Percentiles rank a stretch among this genome's conserved stretches.
Evolutionary conservation across 2,329 filamentous ascomycete genomes (phyloP).

Genomic region (Stagonosporopsis cucurbitacearum): DNA sequence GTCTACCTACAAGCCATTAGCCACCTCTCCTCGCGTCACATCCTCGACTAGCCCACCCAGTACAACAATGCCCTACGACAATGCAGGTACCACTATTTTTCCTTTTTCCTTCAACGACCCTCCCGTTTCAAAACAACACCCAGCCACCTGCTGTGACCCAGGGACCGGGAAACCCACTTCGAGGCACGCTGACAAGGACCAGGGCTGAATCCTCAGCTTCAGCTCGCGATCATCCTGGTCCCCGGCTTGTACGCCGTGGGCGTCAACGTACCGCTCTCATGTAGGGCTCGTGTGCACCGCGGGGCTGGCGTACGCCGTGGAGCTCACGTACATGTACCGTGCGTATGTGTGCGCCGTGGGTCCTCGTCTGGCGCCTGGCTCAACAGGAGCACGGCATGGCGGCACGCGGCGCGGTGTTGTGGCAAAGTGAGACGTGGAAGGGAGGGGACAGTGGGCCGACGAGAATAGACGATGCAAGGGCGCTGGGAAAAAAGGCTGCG

Average conservation of each 20-base stretch:
- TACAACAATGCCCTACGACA: neutral
- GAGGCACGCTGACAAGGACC: neutral
- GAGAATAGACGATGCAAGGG: conserved; percentile 8
- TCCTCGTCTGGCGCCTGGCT: neutral
- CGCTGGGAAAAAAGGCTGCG: neutral
- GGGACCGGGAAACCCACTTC: conserved; percentile 7
- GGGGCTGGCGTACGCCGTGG: neutral
- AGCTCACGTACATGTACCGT: neutral
- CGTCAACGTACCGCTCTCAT: neutral
- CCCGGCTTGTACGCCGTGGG: neutral
- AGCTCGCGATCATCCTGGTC: neutral
- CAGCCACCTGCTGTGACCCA: conserved; percentile 12
- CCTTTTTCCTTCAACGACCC: neutral
- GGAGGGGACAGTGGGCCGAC: neutral
- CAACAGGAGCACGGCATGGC: conserved; percentile 15
- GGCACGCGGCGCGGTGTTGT: neutral
- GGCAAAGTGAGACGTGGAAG: neutral
- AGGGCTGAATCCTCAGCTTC: neutral
- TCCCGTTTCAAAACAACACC: neutral
- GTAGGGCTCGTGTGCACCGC: neutral
- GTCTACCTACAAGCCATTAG: neutral
- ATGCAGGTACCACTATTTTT: conserved; percentile 13
- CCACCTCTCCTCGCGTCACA: neutral
- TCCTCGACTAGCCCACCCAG: neutral
- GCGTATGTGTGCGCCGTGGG: neutral